phyloP scores from a whole-genome alignment of 116 monocot genomes.

The Phalaenopsis hybrid region DNA sequence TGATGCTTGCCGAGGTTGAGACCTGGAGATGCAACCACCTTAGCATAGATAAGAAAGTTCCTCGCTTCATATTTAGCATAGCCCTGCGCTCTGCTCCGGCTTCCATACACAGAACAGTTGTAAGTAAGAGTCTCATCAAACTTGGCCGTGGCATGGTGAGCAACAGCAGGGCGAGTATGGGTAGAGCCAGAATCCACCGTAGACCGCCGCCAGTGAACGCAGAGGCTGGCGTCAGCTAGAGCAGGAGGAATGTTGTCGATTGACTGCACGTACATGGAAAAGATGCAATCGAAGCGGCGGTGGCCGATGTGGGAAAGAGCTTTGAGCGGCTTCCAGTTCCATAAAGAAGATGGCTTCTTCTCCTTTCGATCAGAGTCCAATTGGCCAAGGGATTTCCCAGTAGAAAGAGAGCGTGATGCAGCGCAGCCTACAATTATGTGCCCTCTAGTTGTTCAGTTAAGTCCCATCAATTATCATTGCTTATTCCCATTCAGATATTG shows the following conservation, averaged over 20 bases:
- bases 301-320: slow-evolving; percentile 67
- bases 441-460: not conserved
- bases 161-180: slow-evolving; percentile 33
- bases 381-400: not conserved
- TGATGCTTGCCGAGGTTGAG: slow-evolving; percentile 16
- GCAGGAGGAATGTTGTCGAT: slow-evolving; percentile 43
- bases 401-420: slow-evolving; percentile 6
- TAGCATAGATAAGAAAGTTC: slow-evolving; percentile 18
- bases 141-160: slow-evolving; percentile 37
- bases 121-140: slow-evolving; percentile 65
- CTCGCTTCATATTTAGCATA: slow-evolving; percentile 74
- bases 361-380: slow-evolving; percentile 7
- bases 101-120: slow-evolving; percentile 52
- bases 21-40: slow-evolving; percentile 9
- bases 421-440: not conserved
- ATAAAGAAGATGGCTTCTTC: slow-evolving; percentile 11
- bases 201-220: slow-evolving; percentile 56
- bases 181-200: slow-evolving; percentile 21
- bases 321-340: slow-evolving; percentile 57
- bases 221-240: slow-evolving; percentile 31
- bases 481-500: too few relatives aligned
- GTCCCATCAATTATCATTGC: too few relatives aligned
- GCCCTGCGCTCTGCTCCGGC: slow-evolving; percentile 19
- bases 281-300: slow-evolving; percentile 64
- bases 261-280: slow-evolving; percentile 75